phyloP scores from a whole-genome alignment of 2,329 filamentous ascomycete genomes.

The Botrytis tulipae region DNA sequence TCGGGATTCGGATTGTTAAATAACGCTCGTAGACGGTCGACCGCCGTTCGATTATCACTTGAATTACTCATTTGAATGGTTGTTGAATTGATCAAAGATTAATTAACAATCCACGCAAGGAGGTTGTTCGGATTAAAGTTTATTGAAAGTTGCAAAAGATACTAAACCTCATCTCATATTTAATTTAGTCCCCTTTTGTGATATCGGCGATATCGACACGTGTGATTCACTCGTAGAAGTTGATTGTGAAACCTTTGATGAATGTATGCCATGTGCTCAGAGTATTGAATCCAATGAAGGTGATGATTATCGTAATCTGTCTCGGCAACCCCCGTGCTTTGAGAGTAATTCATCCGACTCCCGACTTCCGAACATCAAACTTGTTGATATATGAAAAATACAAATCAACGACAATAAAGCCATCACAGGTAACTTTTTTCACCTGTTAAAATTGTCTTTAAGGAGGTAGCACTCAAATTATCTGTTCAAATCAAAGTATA shows the following conservation, averaged over 20 bases:
- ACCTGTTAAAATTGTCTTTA: neutral
- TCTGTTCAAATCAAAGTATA: neutral
- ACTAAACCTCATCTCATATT: constrained; percentile 6
- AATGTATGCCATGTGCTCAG: constrained; percentile 19
- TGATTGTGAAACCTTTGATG: constrained; percentile 21
- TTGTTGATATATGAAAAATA: neutral
- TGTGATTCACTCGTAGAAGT: constrained; percentile 13
- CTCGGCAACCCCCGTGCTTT: constrained; percentile 5
- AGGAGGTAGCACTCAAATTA: neutral
- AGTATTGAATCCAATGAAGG: constrained; percentile 14
- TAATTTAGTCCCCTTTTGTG: neutral
- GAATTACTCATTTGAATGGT: constrained; percentile 10
- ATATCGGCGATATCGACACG: constrained; percentile 19
- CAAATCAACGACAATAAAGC: neutral
- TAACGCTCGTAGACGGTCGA: constrained; percentile 32
- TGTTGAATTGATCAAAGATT: neutral
- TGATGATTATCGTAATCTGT: constrained; percentile 9
- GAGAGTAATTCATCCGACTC: neutral
- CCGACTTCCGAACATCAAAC: neutral
- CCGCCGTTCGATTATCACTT: constrained; percentile 23
- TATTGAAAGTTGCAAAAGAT: neutral
- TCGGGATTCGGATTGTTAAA: constrained; percentile 29
- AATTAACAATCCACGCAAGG: constrained; percentile 12
- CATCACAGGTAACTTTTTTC: neutral
- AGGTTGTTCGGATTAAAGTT: constrained; percentile 3